Percentiles rank a stretch among this genome's conserved stretches.
Evolutionary conservation across 106 monocot genomes (phyloP).

Genomic region (Narthecium ossifragum): DNA sequence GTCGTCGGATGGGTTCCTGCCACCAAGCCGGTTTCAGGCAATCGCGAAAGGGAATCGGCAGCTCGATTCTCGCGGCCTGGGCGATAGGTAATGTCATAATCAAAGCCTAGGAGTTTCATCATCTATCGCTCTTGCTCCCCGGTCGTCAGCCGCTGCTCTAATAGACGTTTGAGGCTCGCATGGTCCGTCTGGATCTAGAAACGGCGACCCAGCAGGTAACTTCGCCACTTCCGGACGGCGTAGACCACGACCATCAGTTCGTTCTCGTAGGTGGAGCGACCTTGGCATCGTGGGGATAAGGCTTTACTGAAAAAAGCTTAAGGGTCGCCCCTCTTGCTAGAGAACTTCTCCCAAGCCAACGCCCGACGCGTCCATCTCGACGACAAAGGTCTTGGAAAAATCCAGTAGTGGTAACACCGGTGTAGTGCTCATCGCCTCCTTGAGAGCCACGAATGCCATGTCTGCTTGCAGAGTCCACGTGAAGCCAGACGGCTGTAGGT

Average conservation of each 20-base stretch:
- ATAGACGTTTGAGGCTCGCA: background rate
- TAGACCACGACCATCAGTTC: background rate
- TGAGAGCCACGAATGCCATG: too few species aligned
- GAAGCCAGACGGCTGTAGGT: too few species aligned
- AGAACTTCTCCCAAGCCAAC: background rate
- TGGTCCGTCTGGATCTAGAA: too few species aligned
- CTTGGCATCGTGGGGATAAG: background rate
- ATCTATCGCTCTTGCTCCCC: background rate
- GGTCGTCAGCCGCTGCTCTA: background rate
- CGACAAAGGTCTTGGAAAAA: too few species aligned
- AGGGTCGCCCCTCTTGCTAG: background rate
- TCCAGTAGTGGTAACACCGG: background rate
- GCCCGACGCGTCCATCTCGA: background rate
- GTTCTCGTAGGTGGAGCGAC: too few species aligned
- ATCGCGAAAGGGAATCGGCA: too few species aligned
- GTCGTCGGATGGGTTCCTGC: too few species aligned
- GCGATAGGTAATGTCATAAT: background rate
- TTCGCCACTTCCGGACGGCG: background rate
- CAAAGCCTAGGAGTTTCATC: background rate
- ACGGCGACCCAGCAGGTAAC: too few species aligned
- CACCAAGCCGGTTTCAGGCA: background rate
- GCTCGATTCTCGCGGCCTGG: too few species aligned
- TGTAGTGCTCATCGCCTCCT: background rate
- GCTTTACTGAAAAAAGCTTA: constrained; percentile 1
- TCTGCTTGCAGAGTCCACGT: too few species aligned